Percentiles rank a stretch among this genome's conserved stretches.
Conservation (phyloP, 1,139 yeast genomes). For the Ogataea hybrid region DNA sequence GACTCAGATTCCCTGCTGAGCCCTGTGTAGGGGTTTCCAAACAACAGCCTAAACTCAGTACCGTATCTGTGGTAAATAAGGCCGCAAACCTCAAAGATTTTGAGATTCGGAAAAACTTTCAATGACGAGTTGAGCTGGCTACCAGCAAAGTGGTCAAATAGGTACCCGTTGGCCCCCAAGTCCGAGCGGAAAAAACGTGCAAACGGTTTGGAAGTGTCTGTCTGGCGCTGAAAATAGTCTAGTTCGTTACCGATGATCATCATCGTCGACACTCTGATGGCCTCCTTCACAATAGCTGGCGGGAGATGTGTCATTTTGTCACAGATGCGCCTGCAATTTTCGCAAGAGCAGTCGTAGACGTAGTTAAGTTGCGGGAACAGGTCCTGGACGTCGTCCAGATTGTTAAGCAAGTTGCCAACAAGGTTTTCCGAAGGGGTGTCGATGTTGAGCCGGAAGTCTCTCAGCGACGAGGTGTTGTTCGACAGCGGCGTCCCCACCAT, state of each 20-base stretch:
- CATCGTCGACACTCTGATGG: conserved; percentile 30
- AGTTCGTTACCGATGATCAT: conserved; percentile 31
- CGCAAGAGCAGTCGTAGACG: conserved; percentile 24
- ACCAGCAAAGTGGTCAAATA: conserved; percentile 29
- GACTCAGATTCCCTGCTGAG: conserved; percentile 20
- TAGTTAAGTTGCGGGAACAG: conserved; percentile 30
- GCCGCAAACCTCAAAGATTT: conserved; percentile 31
- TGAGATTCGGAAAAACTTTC: conserved; percentile 18
- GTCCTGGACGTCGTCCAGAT: conserved; percentile 27
- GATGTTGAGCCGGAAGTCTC: conserved; percentile 27
- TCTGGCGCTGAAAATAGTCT: conserved; percentile 21
- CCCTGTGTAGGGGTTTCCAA: conserved; percentile 23
- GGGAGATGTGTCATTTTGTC: neutral
- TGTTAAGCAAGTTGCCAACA: conserved; percentile 27
- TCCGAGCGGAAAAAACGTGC: conserved; percentile 15
- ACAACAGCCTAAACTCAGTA: conserved; percentile 21
- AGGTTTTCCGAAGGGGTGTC: conserved; percentile 30
- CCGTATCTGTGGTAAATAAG: conserved; percentile 22
- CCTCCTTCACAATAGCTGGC: conserved; percentile 18
- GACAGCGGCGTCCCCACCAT: conserved; percentile 31
- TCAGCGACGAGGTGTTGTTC: conserved; percentile 22
- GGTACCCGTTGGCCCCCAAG: conserved; percentile 20
- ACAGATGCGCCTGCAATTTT: conserved; percentile 16
- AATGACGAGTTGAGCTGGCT: conserved; percentile 26
- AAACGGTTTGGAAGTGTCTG: conserved; percentile 10